Base-by-base conservation (phyloP, 2,329 filamentous ascomycete genomes). In the Pseudocercospora fijiensis region DNA sequence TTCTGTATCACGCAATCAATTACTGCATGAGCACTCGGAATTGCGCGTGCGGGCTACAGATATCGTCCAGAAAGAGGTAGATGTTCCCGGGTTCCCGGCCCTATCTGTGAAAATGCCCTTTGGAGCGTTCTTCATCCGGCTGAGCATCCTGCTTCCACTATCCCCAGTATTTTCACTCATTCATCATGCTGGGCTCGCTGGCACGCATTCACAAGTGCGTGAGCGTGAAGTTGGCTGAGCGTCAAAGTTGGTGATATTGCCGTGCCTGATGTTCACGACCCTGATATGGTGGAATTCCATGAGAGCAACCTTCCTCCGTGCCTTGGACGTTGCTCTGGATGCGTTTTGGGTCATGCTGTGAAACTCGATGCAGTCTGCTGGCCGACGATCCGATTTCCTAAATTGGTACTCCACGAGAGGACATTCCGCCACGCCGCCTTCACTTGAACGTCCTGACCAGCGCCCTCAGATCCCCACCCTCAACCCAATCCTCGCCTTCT, bases 381-480 rank as follows among this genome's bases (percentile, higher is more conserved):
- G 5, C 2, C 9, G 37, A 18, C 37, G 37, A 41, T 41, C 18
- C 10, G 13, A 41, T 6, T 18, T 41, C 6, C 37, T 1, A 6
- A n/a, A 16, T 37, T 37, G 33, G n/a, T 5, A 5, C 3, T 41
- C 37, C 37, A 41, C 5, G 16, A 18, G 18, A 41, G n/a, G 37
- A 49, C 4, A 9, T 49, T 7, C 24, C 1, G 24, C 4, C 22
- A n/a, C 16, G 2, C 13, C 6, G 18, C 9, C 27, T 33, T 76
- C 71, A 76, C 68, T 74, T 76, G 63, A 83, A 81, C 67, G 76
- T 81, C 67, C 80, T 76, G 8, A 83, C 81, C 64, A 83, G 64
- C 65, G 80, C 76, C 65, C 80, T 77, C 68, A 83, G 67, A 70
- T 83, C 81, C 1, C 81, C 81, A 18, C 81, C 81, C 70, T 83